Percentiles rank a stretch among this genome's conserved stretches.
Evolutionary conservation across 352 stramenopile species (phyloP).

Genomic region (Albugo laibachii): DNA sequence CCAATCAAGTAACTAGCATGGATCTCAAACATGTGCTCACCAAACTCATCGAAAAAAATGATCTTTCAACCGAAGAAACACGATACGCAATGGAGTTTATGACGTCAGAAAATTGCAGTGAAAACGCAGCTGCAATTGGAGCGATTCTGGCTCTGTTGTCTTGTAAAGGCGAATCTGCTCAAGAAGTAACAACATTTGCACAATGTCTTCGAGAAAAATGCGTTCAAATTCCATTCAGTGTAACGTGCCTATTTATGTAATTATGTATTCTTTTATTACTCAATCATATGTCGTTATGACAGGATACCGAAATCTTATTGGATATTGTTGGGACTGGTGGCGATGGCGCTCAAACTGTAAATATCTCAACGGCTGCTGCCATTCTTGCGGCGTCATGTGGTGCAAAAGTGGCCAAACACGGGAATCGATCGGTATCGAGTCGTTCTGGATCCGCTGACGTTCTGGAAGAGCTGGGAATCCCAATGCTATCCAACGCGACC

Average conservation of each 20-base stretch:
- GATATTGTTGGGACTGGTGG: slow-evolving; percentile 98
- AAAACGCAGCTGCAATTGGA: slow-evolving; percentile 62
- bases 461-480: slow-evolving; percentile 90
- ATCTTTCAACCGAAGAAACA: slow-evolving; percentile 47
- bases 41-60: slow-evolving; percentile 48
- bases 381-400: slow-evolving; percentile 90
- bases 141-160: slow-evolving; percentile 88
- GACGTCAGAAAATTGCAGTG: slow-evolving; percentile 29
- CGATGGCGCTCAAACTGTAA: slow-evolving; percentile 96
- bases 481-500: slow-evolving; percentile 76
- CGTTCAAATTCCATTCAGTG: slow-evolving; percentile 32
- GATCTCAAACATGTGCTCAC: slow-evolving; percentile 52
- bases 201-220: slow-evolving; percentile 86
- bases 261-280: background rate
- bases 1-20: slow-evolving; percentile 10
- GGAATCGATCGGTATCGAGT: slow-evolving; percentile 92
- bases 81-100: slow-evolving; percentile 50
- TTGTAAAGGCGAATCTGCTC: slow-evolving; percentile 86
- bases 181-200: slow-evolving; percentile 92
- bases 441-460: slow-evolving; percentile 92
- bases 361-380: slow-evolving; percentile 91
- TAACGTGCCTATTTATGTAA: background rate
- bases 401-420: slow-evolving; percentile 90
- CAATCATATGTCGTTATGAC: background rate
- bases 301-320: slow-evolving; percentile 66